A percentile compares a stretch with the other conserved stretches of the same genome.
Evolutionary conservation across 179 eudicot species (phyloP).

Genomic region (Beta lomatogona): DNA sequence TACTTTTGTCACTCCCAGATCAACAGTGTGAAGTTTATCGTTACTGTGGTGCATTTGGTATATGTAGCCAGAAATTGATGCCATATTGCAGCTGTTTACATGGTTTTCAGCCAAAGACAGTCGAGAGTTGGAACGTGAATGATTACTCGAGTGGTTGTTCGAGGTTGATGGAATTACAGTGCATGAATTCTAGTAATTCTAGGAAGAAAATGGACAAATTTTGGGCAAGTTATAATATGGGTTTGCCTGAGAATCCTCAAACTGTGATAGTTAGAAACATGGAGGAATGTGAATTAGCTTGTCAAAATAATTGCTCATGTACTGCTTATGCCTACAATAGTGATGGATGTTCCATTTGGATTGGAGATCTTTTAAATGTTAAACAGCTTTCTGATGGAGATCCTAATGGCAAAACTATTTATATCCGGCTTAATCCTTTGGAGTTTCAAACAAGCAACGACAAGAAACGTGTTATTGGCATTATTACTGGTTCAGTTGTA

Average conservation of each 20-base stretch:
- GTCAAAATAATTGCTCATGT: constrained; percentile 4
- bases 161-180: neutral
- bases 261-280: neutral
- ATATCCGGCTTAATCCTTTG: neutral
- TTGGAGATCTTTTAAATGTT: neutral
- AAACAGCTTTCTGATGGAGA: constrained; percentile 10
- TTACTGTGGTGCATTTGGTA: constrained; percentile 3
- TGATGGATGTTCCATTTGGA: constrained; percentile 12
- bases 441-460: neutral
- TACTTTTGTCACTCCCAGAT: neutral
- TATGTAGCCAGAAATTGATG: neutral
- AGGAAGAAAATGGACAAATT: constrained; percentile 4
- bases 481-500: neutral
- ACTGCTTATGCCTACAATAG: constrained; percentile 1
- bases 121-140: neutral
- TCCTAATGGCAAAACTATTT: constrained; percentile 9
- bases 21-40: constrained; percentile 18
- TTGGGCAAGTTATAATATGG: neutral
- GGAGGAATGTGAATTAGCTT: neutral
- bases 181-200: neutral
- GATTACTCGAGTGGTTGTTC: constrained; percentile 9
- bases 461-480: neutral
- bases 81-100: constrained; percentile 12
- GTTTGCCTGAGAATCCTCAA: neutral
- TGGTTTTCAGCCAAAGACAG: constrained; percentile 2